Base-by-base conservation (phyloP, 805 yeast species). In the Sungouiozyma ichnusensis region DNA sequence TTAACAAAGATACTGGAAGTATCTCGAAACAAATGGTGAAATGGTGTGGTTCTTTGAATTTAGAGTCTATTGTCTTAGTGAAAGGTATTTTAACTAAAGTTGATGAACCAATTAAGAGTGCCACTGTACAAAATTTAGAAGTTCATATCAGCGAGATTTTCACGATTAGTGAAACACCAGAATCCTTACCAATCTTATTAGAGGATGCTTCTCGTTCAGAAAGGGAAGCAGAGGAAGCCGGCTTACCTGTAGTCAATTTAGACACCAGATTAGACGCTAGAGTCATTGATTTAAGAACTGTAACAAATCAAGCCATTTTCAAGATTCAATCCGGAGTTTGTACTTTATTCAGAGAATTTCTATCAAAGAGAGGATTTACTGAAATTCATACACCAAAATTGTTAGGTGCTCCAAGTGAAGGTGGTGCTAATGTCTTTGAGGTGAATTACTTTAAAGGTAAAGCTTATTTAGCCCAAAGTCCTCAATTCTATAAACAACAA, bases 201-300 rank as follows among this genome's bases (percentile, higher is more conserved):
- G 99, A 92, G 71, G 99, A 92, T 66, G 97, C 97, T 29, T 73
- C 90, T 17, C 81, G 99, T 69, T 79, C 94, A 33, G 97, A 90
- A 54, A 85, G 85, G 36, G 94, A 86, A 60, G 96, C 95, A 36
- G 95, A 84, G 63, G 90, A 84, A 34, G 79, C 83, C 20, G 90
- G 90, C 17, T 75, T 87, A 53, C 97, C 97, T 35, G 84, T 85
- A 36, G 97, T 90, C 51, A 90, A 90, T 69, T 78, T 92, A 61
- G 98, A 92, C 67, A 92, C 98, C 31, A 78, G 98, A 64, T 74
- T 92, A 58, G 97, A 92, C 63, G 71, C 92, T 41, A 79, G 99
- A 63, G 97, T 90, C 42, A 87, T 92, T 63, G 99, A 92, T 62
- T 73, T 92, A 63, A 83, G 99, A 74, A 92, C 98, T 4, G 84